Evolutionary conservation across 257 asterid species (phyloP), one percentile per base, ranked within the genome.

Genomic region (Apocynum venetum): DNA sequence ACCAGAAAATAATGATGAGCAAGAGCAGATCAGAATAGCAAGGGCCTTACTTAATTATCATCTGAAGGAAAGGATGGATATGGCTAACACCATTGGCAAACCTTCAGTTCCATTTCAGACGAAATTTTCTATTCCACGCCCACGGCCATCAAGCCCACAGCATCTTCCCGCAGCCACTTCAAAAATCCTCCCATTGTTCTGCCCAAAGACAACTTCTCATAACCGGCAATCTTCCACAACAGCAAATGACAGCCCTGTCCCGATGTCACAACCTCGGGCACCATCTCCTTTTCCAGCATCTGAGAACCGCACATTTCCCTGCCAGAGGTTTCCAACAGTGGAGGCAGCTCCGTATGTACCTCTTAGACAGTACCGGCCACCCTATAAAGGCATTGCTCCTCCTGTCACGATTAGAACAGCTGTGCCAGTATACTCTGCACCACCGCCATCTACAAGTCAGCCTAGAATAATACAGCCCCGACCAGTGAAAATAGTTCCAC

Each of bases 361-460:
- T 17, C 56, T 81, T 31, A 83, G 83, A 70, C 92, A 81, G 15
- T 85, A 81, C 41, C 83, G 90, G 85, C 31, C 84, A 11, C 85
- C 87, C 43, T 85, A 82, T 83, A 86, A 73, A 6, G 90, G 92
- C 47, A 81, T 89, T 57, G 98, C 96, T 31, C 93, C 94, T n/a
- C 90, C 94, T 0, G 92, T 93, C 57, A 85, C 96, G 25, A 81
- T 88, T 46, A 85, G 97, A 85, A 88, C 84, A 11, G 71, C 96
- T 0, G 78, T 88, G 61, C 97, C 97, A 0, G 97, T 91, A 76
- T 93, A 84, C 87, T 84, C 97, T 48, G 91, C 94, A 3, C 96
- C 93, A 1, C 90, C 93, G 2, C 86, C 88, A 53, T 12, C 90
- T 31, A 53, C 84, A 56, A 68, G 75, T 10, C 70, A 71, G 0